These are phyloP conservation scores for Exophiala mesophila DNA, from an alignment of 2,329 filamentous ascomycete species.

Conservation along the genomic window DNA sequence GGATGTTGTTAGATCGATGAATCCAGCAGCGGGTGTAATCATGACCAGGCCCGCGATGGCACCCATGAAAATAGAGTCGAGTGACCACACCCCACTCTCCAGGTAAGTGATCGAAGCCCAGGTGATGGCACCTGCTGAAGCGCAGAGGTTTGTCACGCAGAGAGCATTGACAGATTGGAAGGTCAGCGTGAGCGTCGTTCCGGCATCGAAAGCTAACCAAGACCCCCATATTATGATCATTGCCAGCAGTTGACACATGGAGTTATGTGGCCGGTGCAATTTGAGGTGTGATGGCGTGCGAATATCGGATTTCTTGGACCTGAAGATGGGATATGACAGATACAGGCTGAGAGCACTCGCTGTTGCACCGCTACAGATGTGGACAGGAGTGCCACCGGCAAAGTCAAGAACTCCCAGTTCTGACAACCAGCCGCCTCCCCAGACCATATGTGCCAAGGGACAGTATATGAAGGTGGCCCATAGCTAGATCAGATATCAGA, in stretches of 20 bases:
- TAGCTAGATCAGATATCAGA: constrained; percentile 30
- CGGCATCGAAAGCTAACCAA: constrained; percentile 50
- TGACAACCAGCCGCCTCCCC: constrained; percentile 71
- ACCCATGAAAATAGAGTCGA: constrained; percentile 50
- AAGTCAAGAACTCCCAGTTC: constrained; percentile 67
- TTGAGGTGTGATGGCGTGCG: constrained; percentile 43
- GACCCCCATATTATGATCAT: constrained; percentile 50
- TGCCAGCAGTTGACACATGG: constrained; percentile 44
- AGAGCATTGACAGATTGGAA: constrained; percentile 49
- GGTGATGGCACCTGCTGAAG: constrained; percentile 43
- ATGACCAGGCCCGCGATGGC: constrained; percentile 51
- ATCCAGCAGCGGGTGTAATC: constrained; percentile 48
- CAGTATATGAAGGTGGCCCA: constrained; percentile 70
- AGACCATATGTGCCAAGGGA: constrained; percentile 67
- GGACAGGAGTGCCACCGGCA: constrained; percentile 69
- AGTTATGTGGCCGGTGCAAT: constrained; percentile 46
- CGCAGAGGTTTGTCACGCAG: constrained; percentile 48
- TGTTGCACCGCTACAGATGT: constrained; percentile 62
- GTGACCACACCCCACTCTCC: constrained; percentile 42
- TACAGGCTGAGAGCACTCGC: constrained; percentile 42
- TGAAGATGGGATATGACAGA: constrained; percentile 47
- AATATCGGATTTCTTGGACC: constrained; percentile 40
- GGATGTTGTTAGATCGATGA: constrained; percentile 47
- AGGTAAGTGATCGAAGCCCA: constrained; percentile 45
- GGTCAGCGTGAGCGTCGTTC: constrained; percentile 45